A percentile compares a stretch with the other conserved stretches of the same genome.
These are phyloP conservation scores for Phtheirospermum japonicum DNA, from an alignment of 257 asterid genomes.

Conservation along the genomic window DNA sequence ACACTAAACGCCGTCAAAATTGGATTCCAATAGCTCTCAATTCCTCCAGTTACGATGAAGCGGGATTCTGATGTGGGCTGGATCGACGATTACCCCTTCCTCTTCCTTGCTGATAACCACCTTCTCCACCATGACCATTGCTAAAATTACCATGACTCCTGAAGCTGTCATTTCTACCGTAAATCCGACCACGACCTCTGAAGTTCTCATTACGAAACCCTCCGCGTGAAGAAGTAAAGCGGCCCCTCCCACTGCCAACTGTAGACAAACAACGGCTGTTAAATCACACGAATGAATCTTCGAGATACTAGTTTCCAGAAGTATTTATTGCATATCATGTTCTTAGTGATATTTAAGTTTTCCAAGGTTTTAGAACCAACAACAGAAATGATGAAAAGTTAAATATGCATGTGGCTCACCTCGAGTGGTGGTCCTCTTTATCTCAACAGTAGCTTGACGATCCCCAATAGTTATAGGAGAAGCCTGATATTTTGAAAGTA, in stretches of 20 bases:
- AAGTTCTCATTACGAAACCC: slow-evolving; percentile 60
- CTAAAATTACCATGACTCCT: slow-evolving; percentile 45
- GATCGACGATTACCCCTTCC: slow-evolving; percentile 39
- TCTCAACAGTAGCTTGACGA: slow-evolving; percentile 66
- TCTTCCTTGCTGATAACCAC: slow-evolving; percentile 47
- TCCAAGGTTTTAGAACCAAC: background rate
- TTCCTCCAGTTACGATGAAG: slow-evolving; percentile 10
- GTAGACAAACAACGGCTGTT: slow-evolving; percentile 16
- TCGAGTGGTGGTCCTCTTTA: slow-evolving; percentile 77
- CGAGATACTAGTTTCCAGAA: no score
- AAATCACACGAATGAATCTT: no score
- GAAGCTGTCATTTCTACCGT: slow-evolving; percentile 38
- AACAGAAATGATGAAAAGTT: background rate
- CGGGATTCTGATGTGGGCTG: slow-evolving; percentile 29
- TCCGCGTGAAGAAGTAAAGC: slow-evolving; percentile 54
- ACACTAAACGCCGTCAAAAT: slow-evolving; percentile 39
- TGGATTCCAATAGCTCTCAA: slow-evolving; percentile 3
- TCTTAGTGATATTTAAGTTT: background rate
- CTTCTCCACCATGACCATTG: slow-evolving; percentile 40
- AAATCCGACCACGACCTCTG: slow-evolving; percentile 39
- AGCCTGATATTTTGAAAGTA: slow-evolving; percentile 41
- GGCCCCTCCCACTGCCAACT: slow-evolving; percentile 63
- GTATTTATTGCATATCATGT: background rate
- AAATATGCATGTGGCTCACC: slow-evolving; percentile 37
- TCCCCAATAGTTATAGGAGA: slow-evolving; percentile 65